Evolutionary conservation across 164 flowering plant genomes (phyloP).

Genomic region (Sedum album): DNA sequence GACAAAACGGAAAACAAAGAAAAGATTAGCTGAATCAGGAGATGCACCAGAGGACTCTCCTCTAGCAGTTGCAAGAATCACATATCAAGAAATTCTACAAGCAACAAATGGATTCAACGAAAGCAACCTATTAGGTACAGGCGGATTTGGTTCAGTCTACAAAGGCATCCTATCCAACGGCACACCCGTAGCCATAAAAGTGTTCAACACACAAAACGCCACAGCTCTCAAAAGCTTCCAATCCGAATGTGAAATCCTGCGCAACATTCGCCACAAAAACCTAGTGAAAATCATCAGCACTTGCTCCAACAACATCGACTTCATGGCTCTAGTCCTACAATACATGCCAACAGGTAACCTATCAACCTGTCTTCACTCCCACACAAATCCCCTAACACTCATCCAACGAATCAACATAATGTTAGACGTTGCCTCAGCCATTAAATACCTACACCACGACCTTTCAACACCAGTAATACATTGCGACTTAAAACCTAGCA

Average conservation of each 20-base stretch:
- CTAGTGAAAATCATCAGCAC: slow-evolving; percentile 18
- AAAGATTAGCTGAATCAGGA: not conserved
- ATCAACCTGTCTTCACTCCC: slow-evolving; percentile 12
- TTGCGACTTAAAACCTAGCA: slow-evolving; percentile 20
- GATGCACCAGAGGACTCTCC: not conserved
- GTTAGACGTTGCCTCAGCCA: slow-evolving; percentile 18
- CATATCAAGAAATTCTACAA: slow-evolving; percentile 19
- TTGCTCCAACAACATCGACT: slow-evolving; percentile 16
- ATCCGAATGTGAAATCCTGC: slow-evolving; percentile 20
- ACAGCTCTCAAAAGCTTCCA: slow-evolving; percentile 19
- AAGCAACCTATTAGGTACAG: slow-evolving; percentile 21
- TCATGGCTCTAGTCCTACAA: slow-evolving; percentile 23
- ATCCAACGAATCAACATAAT: slow-evolving; percentile 11
- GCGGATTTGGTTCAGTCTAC: slow-evolving; percentile 26
- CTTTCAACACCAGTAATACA: slow-evolving; percentile 11
- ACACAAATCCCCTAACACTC: not conserved
- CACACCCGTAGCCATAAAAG: slow-evolving; percentile 18
- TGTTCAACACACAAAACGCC: slow-evolving; percentile 15
- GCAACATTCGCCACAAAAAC: slow-evolving; percentile 24
- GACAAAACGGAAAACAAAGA: not conserved
- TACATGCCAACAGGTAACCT: slow-evolving; percentile 26
- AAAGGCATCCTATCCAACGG: slow-evolving; percentile 23
- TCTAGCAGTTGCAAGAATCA: slow-evolving; percentile 12
- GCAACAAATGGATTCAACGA: slow-evolving; percentile 24
- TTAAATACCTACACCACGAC: slow-evolving; percentile 19